Conservation (phyloP, 352 stramenopile genomes). For the Albugo candida region DNA sequence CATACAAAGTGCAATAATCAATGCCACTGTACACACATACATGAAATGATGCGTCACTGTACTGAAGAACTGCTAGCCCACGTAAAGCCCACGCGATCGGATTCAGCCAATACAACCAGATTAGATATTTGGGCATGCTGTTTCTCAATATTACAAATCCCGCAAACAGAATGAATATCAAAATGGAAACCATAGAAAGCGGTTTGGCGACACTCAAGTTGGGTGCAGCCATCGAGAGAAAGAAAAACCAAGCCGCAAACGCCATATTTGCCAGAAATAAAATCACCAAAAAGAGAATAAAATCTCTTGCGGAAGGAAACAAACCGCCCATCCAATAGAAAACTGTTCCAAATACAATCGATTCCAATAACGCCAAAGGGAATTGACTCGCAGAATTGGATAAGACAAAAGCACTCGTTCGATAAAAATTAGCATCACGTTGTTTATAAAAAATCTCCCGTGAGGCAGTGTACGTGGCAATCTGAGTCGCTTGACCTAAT, state of each 20-base stretch:
- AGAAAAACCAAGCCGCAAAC: conserved; percentile 9
- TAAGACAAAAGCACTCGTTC: conserved; percentile 62
- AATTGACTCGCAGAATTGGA: conserved; percentile 25
- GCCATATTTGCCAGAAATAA: conserved; percentile 13
- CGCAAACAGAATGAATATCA: conserved; percentile 22
- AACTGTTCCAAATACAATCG: conserved; percentile 66
- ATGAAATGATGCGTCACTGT: conserved; percentile 12
- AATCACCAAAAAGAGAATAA: conserved; percentile 50
- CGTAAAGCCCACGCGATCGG: conserved; percentile 26
- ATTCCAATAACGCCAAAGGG: conserved; percentile 45
- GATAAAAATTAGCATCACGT: conserved; percentile 71
- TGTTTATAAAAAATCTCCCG: conserved; percentile 78
- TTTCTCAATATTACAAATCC: conserved; percentile 36
- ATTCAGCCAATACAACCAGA: conserved; percentile 44
- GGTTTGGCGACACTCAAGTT: conserved; percentile 5
- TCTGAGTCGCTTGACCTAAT: conserved; percentile 49
- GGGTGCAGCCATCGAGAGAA: conserved; percentile 3
- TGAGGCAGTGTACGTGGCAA: conserved; percentile 60
- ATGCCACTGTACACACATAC: conserved; percentile 1
- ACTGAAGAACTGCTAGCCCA: conserved; percentile 20
- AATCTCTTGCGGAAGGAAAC: conserved; percentile 18
- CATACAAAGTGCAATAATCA: conserved; percentile 2
- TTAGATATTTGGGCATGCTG: conserved; percentile 22
- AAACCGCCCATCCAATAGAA: conserved; percentile 79
- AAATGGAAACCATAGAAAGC: conserved; percentile 11